Evolutionary conservation across 768 basidiomycete species (phyloP).

Genomic region (Auricularia cornea): DNA sequence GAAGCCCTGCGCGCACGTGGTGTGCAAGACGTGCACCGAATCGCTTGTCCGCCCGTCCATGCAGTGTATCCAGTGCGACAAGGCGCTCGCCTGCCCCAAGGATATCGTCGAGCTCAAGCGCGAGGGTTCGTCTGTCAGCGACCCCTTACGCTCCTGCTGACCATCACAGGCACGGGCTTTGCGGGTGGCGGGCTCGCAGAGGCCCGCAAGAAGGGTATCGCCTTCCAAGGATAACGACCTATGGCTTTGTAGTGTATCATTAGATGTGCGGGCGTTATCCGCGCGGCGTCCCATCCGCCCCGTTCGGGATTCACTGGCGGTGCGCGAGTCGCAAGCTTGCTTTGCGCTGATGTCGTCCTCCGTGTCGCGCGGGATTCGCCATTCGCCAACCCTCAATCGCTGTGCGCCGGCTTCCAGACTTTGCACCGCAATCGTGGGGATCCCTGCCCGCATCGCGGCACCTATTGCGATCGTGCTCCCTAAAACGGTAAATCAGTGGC

Average conservation of each 20-base stretch:
- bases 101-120: conserved; percentile 79
- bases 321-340: too few relatives aligned
- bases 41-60: conserved; percentile 69
- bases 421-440: too few relatives aligned
- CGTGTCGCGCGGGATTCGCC: not conserved
- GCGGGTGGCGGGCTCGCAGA: conserved; percentile 94
- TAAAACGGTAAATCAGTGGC: too few relatives aligned
- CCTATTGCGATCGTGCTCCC: too few relatives aligned
- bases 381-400: too few relatives aligned
- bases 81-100: conserved; percentile 41
- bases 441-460: too few relatives aligned
- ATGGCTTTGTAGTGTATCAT: not conserved
- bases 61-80: conserved; percentile 86
- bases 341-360: too few relatives aligned
- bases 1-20: conserved; percentile 85
- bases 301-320: too few relatives aligned
- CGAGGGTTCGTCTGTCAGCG: conserved; percentile 54
- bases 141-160: not conserved
- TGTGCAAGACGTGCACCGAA: conserved; percentile 86
- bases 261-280: not conserved
- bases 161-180: conserved; percentile 86
- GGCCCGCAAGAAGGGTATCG: conserved; percentile 65
- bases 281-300: too few relatives aligned
- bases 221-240: conserved; percentile 71
- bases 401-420: too few relatives aligned